Conservation (phyloP, 148 eudicot species). For the Silene conica region DNA sequence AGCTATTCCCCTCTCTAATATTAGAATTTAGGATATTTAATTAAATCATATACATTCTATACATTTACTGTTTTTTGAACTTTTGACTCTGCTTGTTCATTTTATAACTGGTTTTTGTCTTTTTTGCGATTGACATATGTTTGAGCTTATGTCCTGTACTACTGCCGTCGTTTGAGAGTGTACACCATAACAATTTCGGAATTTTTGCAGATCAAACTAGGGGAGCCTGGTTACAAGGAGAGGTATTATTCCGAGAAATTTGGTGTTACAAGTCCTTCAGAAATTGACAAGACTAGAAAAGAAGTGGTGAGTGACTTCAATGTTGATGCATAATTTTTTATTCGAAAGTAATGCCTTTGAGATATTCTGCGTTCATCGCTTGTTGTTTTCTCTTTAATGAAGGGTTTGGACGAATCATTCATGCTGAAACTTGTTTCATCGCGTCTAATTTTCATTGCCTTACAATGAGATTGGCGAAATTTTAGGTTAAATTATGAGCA, state of each 20-base stretch:
- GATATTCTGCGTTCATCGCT: background rate
- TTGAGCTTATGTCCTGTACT: too few species aligned
- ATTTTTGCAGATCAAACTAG: conserved; percentile 69
- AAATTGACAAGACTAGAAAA: conserved; percentile 55
- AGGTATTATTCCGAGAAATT: conserved; percentile 93
- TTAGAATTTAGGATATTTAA: background rate
- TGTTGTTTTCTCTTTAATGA: background rate
- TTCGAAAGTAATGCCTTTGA: conserved; percentile 2
- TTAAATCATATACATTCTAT: background rate
- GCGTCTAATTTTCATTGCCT: background rate
- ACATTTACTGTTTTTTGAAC: background rate
- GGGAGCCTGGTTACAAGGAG: conserved; percentile 93
- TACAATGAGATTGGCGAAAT: background rate
- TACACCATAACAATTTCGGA: conserved; percentile 1
- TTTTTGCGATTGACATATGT: too few species aligned
- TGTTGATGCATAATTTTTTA: conserved; percentile 1
- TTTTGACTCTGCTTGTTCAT: background rate
- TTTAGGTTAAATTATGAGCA: conserved; percentile 2
- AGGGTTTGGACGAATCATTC: background rate
- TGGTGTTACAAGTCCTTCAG: conserved; percentile 47
- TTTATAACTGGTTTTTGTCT: too few species aligned
- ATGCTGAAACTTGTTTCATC: background rate
- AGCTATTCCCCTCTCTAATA: background rate
- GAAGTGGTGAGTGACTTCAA: conserved; percentile 60
- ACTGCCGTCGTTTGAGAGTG: too few species aligned